Evolutionary conservation across 2,329 filamentous ascomycete species (phyloP).

Genomic region (Fusarium guadeloupense): DNA sequence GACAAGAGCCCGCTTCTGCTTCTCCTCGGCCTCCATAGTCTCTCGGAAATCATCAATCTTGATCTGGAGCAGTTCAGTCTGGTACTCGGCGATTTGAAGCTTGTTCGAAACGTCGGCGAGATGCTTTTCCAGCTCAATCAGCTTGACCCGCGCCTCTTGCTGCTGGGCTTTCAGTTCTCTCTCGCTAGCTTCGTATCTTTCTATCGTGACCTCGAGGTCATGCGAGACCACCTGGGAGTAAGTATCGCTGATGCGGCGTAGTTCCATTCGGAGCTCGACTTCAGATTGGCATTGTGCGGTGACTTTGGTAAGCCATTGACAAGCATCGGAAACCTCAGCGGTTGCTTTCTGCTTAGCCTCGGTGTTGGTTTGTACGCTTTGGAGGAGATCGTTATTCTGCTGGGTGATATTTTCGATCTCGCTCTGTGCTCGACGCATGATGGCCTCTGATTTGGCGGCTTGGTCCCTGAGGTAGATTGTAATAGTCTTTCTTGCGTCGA

Average conservation of each 20-base stretch:
- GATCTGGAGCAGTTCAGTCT: accelerated
- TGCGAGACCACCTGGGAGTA: background rate
- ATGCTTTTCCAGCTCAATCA: background rate
- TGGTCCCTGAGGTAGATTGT: background rate
- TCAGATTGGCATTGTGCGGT: background rate
- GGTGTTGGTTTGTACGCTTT: background rate
- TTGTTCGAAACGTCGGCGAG: background rate
- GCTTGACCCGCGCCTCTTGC: accelerated
- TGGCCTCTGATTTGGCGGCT: background rate
- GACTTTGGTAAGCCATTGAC: accelerated
- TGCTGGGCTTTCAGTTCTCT: background rate
- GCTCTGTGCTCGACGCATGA: background rate
- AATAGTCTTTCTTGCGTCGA: background rate
- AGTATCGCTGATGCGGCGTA: background rate
- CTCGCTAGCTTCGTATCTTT: no score
- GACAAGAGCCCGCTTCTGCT: background rate
- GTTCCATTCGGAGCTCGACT: background rate
- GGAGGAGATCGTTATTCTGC: background rate
- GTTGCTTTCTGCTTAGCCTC: background rate
- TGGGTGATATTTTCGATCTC: background rate
- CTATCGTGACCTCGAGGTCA: background rate
- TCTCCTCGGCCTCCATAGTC: background rate
- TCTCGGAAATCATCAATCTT: background rate
- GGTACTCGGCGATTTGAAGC: background rate
- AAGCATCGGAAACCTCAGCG: background rate